Percentiles rank a stretch among this genome's conserved stretches.
Evolutionary conservation across 257 asterid genomes (phyloP).

Genomic region (Ligustrum vulgare): DNA sequence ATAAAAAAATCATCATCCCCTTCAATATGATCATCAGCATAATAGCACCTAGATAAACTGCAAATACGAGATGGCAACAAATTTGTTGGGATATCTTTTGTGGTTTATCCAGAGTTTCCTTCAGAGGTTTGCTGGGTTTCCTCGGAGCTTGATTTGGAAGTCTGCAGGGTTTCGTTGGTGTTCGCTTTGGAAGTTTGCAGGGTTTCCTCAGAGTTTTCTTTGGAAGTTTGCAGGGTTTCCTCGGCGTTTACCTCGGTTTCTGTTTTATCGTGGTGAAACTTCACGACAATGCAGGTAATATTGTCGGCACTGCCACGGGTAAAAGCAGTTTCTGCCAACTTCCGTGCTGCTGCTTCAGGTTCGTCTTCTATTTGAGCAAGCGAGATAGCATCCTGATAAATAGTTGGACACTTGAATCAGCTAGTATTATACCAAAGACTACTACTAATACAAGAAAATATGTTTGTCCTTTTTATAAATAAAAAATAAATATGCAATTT

Average conservation of each 20-base stretch:
- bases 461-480: background rate
- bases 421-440: background rate
- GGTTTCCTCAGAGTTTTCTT: constrained; percentile 36
- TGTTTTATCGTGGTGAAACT: constrained; percentile 57
- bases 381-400: constrained; percentile 78
- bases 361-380: constrained; percentile 78
- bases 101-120: constrained; percentile 26
- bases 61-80: constrained; percentile 26
- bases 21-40: constrained; percentile 7
- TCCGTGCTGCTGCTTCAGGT: constrained; percentile 86
- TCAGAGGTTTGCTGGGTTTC: constrained; percentile 27
- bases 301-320: constrained; percentile 96
- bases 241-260: constrained; percentile 30
- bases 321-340: constrained; percentile 90
- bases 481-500: background rate
- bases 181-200: constrained; percentile 24
- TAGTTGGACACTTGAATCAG: background rate
- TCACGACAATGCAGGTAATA: constrained; percentile 94
- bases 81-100: constrained; percentile 22
- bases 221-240: constrained; percentile 29
- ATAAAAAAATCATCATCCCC: constrained; percentile 41
- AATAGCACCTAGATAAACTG: constrained; percentile 21
- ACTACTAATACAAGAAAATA: background rate
- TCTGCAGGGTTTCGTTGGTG: constrained; percentile 21
- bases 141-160: constrained; percentile 21